phyloP scores from a whole-genome alignment of 2,329 filamentous ascomycete species.

The Diaporthe aspalathi region DNA sequence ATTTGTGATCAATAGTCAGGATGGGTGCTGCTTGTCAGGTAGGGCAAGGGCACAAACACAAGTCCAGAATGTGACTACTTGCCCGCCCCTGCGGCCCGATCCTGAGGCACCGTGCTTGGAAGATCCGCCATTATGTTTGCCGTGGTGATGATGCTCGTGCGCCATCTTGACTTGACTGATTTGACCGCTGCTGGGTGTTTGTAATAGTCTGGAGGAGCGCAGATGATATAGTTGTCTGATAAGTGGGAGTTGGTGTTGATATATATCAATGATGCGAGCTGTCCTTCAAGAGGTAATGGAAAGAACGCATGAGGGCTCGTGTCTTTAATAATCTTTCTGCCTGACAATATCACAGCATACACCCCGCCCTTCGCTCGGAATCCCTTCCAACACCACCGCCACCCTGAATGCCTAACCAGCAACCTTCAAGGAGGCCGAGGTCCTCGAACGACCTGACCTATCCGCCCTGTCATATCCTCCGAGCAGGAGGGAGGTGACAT shows the following conservation, averaged over 20 bases:
- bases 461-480: background rate
- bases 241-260: background rate
- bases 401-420: conserved; percentile 21
- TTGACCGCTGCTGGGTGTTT: too few species aligned
- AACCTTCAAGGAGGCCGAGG: background rate
- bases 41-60: background rate
- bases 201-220: background rate
- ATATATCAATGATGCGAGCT: background rate
- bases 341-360: background rate
- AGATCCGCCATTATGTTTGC: background rate
- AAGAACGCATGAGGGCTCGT: background rate
- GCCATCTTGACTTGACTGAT: background rate
- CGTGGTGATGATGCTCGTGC: background rate
- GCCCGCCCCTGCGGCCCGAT: background rate
- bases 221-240: background rate
- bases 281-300: background rate
- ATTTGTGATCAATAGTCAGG: background rate
- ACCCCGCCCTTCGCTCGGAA: background rate
- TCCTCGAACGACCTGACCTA: background rate
- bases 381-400: conserved; percentile 8
- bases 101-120: background rate
- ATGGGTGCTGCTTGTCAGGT: too few species aligned
- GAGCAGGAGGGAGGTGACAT: background rate
- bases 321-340: background rate
- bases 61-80: conserved; percentile 14